phyloP scores from a whole-genome alignment of 768 basidiomycete species.

The Multifurca ochricompacta region DNA sequence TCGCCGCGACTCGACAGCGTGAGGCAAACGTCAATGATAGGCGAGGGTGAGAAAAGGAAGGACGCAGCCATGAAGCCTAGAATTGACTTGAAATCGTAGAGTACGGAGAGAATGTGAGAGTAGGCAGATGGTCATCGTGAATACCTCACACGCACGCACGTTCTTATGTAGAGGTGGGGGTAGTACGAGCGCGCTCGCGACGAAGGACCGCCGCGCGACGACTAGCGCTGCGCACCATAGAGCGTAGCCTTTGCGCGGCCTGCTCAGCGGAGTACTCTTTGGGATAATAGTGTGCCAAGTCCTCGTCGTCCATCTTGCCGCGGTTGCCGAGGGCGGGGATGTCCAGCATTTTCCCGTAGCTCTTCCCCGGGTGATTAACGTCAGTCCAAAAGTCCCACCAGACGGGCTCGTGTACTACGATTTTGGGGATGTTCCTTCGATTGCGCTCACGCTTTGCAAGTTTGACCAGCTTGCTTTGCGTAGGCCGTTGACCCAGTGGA shows the following conservation, averaged over 20 bases:
- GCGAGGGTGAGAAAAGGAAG: background rate
- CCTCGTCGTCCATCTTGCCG: background rate
- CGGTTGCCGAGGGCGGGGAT: background rate
- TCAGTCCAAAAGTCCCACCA: conserved; percentile 1
- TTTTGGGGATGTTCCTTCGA: background rate
- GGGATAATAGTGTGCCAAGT: conserved; percentile 3
- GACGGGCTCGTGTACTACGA: background rate
- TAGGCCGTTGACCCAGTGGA: background rate
- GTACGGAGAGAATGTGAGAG: background rate
- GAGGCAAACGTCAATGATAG: background rate
- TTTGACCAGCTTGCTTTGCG: background rate
- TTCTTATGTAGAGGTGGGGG: too few species aligned
- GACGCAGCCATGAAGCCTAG: background rate
- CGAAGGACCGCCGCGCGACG: background rate
- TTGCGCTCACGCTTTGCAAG: background rate
- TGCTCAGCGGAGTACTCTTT: background rate
- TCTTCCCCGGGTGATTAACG: background rate
- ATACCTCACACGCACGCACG: too few species aligned
- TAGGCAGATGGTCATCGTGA: too few species aligned
- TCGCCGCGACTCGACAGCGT: conserved; percentile 14
- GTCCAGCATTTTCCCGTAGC: background rate
- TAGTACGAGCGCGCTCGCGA: background rate
- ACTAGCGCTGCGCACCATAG: background rate
- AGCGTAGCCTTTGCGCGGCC: background rate
- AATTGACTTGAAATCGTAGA: background rate